A percentile compares a stretch with the other conserved stretches of the same genome.
phyloP scores from a whole-genome alignment of 768 basidiomycete genomes.

The Clitopilus passeckerianus region DNA sequence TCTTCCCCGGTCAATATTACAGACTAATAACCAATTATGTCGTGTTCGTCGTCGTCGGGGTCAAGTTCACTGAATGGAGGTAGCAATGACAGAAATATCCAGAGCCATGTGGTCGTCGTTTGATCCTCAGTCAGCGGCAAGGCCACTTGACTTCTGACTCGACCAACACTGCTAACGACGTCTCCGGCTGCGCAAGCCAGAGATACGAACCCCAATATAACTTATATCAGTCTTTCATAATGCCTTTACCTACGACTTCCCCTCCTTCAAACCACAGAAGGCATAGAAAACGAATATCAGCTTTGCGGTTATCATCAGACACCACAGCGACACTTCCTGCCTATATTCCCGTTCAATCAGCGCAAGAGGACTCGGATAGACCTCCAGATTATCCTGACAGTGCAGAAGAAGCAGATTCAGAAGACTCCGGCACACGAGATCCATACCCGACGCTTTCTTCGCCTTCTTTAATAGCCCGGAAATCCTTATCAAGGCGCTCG shows the following conservation, averaged over 20 bases:
- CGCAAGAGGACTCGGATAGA: conserved; percentile 34
- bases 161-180: neutral
- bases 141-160: neutral
- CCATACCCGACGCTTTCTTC: conserved; percentile 13
- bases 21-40: neutral
- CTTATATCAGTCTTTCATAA: neutral
- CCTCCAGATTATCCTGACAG: conserved; percentile 78
- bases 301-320: conserved; percentile 59
- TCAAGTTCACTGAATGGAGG: neutral
- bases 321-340: conserved; percentile 62
- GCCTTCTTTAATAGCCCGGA: conserved; percentile 11
- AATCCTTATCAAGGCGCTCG: neutral
- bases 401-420: conserved; percentile 66
- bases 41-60: neutral
- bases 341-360: conserved; percentile 33
- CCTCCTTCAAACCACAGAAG: neutral
- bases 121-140: neutral
- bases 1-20: too few relatives aligned
- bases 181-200: neutral
- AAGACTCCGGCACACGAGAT: conserved; percentile 49
- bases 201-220: neutral
- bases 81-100: too few relatives aligned
- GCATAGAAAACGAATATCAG: conserved; percentile 55
- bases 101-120: neutral
- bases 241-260: neutral